Evolutionary conservation across 1,284 basidiomycete genomes (phyloP).

Genomic region (Heterobasidion irregulare): DNA sequence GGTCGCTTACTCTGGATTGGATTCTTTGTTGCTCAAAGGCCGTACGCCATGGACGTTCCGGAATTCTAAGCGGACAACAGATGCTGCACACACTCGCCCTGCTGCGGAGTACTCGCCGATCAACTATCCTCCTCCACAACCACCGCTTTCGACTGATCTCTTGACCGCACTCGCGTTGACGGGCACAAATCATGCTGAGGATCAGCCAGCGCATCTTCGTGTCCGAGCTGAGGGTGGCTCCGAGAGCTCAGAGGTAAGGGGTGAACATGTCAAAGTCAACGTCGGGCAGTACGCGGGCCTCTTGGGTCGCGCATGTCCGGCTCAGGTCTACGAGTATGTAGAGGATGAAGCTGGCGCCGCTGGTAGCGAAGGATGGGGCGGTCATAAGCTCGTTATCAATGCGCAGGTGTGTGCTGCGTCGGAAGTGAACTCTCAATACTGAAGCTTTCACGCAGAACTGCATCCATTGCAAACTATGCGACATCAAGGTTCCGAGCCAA

Average conservation of each 20-base stretch:
- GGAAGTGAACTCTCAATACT: background rate
- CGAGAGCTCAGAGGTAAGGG: conserved; percentile 40
- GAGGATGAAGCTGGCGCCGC: conserved; percentile 41
- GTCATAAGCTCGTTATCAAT: conserved; percentile 94
- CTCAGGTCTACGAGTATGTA: conserved; percentile 96
- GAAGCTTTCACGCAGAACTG: conserved; percentile 47
- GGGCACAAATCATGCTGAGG: conserved; percentile 95
- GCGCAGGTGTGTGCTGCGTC: conserved; percentile 57
- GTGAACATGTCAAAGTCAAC: conserved; percentile 73
- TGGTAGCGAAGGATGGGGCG: conserved; percentile 51
- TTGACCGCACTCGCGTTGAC: conserved; percentile 89
- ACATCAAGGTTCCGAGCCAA: conserved; percentile 88
- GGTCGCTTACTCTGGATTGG: conserved; percentile 85
- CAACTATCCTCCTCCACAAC: conserved; percentile 84
- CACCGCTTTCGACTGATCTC: conserved; percentile 91
- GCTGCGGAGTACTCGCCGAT: conserved; percentile 74
- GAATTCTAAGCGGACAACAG: conserved; percentile 44
- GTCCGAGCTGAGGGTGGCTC: conserved; percentile 49
- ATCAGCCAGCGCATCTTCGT: conserved; percentile 87
- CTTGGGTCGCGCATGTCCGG: conserved; percentile 87
- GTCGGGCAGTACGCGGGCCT: conserved; percentile 80
- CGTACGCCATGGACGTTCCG: conserved; percentile 90
- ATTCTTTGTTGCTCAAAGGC: conserved; percentile 82
- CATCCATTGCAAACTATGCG: conserved; percentile 92
- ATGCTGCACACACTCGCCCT: conserved; percentile 69